phyloP scores from a whole-genome alignment of 1,139 yeast species.

The Zygoascus hellenicus region DNA sequence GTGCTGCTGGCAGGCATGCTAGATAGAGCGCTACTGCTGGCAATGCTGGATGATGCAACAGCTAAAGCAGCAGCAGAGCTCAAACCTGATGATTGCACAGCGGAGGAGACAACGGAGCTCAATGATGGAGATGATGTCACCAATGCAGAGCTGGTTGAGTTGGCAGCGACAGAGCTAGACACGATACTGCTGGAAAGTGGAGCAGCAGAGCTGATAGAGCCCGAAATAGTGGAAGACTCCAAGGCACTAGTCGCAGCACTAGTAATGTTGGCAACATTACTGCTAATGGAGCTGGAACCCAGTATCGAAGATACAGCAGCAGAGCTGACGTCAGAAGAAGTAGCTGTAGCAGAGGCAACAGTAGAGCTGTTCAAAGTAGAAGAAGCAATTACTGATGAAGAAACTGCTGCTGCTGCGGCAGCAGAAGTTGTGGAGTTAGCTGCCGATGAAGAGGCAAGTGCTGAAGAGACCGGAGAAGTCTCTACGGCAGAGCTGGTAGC shows the following conservation, averaged over 20 bases:
- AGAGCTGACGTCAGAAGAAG: slow-evolving; percentile 1
- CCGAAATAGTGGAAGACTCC: slow-evolving; percentile 1
- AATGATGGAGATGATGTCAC: neutral
- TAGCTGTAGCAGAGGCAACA: slow-evolving; percentile 1
- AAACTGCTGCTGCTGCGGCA: neutral
- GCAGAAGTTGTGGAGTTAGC: slow-evolving; percentile 4
- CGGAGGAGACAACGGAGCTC: neutral
- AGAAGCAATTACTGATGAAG: slow-evolving; percentile 7
- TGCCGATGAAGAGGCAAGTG: neutral
- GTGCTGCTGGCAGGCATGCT: neutral
- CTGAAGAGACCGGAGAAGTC: slow-evolving; percentile 4
- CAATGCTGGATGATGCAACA: slow-evolving; percentile 1
- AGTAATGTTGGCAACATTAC: slow-evolving; percentile 4
- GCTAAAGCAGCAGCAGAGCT: neutral
- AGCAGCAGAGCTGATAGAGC: slow-evolving; percentile 4
- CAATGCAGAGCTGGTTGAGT: too few relatives aligned
- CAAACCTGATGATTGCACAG: neutral
- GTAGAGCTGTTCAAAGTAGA: slow-evolving; percentile 1
- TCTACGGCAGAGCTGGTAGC: slow-evolving; percentile 1
- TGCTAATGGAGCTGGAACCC: neutral
- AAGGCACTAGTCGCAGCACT: neutral
- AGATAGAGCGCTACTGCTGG: slow-evolving; percentile 2
- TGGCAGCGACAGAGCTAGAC: too few relatives aligned
- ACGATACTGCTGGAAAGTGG: neutral
- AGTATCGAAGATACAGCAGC: slow-evolving; percentile 6